Conservation (phyloP, 768 basidiomycete genomes). For the Mycena metata region DNA sequence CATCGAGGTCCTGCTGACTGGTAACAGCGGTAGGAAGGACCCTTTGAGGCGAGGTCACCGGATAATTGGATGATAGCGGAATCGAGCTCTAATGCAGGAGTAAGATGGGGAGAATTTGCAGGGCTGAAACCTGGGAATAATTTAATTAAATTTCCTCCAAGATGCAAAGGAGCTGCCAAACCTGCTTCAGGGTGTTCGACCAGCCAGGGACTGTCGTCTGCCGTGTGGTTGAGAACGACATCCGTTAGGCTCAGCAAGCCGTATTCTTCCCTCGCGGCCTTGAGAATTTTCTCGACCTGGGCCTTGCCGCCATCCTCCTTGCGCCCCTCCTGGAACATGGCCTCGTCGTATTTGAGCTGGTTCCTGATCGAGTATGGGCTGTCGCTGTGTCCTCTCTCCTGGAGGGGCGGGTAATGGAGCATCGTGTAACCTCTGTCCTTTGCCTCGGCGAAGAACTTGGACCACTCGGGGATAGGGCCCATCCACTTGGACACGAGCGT, state of each 20-base stretch:
- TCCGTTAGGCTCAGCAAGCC: constrained; percentile 93
- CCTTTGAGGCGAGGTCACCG: constrained; percentile 67
- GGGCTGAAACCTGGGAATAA: constrained; percentile 82
- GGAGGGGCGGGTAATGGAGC: constrained; percentile 96
- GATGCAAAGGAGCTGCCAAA: constrained; percentile 48
- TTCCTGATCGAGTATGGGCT: constrained; percentile 96
- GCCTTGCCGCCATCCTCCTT: constrained; percentile 65
- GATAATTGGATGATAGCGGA: constrained; percentile 89
- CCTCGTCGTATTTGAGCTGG: constrained; percentile 87
- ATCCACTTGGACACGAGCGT: constrained; percentile 99
- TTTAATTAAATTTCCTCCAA: neutral
- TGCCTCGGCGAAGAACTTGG: constrained; percentile 83
- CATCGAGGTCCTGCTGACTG: constrained; percentile 76
- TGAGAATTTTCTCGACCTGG: constrained; percentile 74
- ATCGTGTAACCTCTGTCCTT: constrained; percentile 95
- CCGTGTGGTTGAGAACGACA: constrained; percentile 97
- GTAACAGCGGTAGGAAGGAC: constrained; percentile 80
- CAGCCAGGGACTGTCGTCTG: constrained; percentile 94
- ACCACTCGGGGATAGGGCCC: constrained; percentile 87
- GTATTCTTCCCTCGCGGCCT: constrained; percentile 83
- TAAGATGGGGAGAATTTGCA: constrained; percentile 90
- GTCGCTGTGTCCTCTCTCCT: constrained; percentile 89
- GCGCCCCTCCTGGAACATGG: constrained; percentile 66
- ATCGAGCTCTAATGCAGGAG: constrained; percentile 94
- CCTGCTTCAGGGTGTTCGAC: constrained; percentile 96